Percentiles rank a stretch among this genome's conserved stretches.
Conservation (phyloP, 345 rosid genomes). For the Carallia pectinifolia region DNA sequence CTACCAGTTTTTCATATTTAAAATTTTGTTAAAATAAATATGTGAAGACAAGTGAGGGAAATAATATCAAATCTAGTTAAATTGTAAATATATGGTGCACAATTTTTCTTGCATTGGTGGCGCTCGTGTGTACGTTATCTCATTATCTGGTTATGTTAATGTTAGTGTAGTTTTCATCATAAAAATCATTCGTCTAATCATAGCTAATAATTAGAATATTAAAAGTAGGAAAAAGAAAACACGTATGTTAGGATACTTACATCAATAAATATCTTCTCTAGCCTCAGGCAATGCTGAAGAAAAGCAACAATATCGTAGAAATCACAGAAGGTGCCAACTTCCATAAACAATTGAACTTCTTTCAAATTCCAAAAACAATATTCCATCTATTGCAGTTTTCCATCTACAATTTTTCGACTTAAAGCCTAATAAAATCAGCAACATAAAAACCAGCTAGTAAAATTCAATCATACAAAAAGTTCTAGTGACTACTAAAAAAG, state of each 20-base stretch:
- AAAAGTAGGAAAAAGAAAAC: background rate
- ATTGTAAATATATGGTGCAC: no score
- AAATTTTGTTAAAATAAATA: no score
- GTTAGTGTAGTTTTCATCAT: no score
- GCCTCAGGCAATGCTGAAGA: conserved; percentile 9
- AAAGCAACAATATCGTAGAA: conserved; percentile 17
- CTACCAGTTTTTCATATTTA: no score
- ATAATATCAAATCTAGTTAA: no score
- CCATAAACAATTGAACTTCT: conserved; percentile 30
- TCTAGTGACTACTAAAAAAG: no score
- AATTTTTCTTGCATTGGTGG: no score
- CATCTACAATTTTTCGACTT: background rate
- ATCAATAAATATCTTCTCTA: conserved; percentile 27
- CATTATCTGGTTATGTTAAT: no score
- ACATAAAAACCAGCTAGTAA: background rate
- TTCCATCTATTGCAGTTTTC: background rate
- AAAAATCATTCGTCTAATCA: background rate
- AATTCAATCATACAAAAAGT: background rate
- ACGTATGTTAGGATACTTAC: conserved; percentile 12
- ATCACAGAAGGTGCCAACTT: conserved; percentile 16
- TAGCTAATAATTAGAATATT: background rate
- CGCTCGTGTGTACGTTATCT: no score
- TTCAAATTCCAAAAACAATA: conserved; percentile 1
- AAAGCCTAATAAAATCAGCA: conserved; percentile 6
- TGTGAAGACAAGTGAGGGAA: no score